These are phyloP conservation scores for Platanthera guangdongensis DNA, from an alignment of 106 monocot genomes.

Conservation along the genomic window DNA sequence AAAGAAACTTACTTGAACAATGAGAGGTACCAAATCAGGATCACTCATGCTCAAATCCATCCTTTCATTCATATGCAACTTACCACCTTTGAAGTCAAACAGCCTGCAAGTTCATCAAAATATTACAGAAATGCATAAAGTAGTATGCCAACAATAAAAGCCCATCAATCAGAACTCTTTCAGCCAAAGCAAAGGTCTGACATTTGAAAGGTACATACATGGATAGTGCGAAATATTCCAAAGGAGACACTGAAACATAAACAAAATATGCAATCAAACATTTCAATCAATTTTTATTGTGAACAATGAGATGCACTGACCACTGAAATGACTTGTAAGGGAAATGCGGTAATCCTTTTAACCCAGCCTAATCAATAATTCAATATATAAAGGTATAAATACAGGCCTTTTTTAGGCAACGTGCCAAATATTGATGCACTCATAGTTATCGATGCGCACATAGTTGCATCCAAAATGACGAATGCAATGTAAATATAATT, in stretches of 20 bases:
- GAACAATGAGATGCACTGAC: not conserved
- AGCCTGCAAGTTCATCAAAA: constrained; percentile 34
- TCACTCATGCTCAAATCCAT: constrained; percentile 96
- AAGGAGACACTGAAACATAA: not conserved
- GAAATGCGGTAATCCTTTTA: not conserved
- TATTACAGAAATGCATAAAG: not conserved
- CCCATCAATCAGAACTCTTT: not conserved
- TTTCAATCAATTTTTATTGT: not conserved
- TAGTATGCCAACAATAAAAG: not conserved
- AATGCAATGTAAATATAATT: too few species aligned
- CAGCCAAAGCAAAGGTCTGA: not conserved
- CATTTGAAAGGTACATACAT: not conserved
- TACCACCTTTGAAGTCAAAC: constrained; percentile 91
- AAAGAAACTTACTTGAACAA: constrained; percentile 70
- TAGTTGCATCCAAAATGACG: too few species aligned
- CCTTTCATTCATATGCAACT: constrained; percentile 91
- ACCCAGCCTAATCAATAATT: not conserved
- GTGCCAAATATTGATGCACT: not conserved
- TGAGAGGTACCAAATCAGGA: constrained; percentile 92
- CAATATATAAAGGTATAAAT: not conserved
- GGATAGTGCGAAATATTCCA: not conserved
- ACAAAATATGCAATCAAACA: not conserved
- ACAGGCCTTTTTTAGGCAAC: constrained; percentile 4
- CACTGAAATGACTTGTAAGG: not conserved
- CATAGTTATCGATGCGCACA: too few species aligned